These are phyloP conservation scores for Lyophyllum atratum DNA, from an alignment of 768 basidiomycete genomes.

Conservation along the genomic window DNA sequence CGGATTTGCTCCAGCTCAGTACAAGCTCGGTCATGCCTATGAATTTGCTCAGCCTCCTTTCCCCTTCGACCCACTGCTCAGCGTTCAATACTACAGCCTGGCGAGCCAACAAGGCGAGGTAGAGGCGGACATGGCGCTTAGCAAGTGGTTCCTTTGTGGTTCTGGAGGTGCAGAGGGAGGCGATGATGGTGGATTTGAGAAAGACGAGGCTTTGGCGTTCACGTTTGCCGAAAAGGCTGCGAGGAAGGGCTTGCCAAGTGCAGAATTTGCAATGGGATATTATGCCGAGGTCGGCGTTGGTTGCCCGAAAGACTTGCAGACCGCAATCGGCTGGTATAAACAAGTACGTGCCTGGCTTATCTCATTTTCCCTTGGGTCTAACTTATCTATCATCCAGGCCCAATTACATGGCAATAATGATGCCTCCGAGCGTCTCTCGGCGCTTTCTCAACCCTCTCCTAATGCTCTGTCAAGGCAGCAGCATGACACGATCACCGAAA, in stretches of 20 bases:
- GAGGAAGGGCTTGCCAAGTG: slow-evolving; percentile 70
- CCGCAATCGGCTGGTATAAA: slow-evolving; percentile 79
- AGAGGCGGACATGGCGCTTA: slow-evolving; percentile 96
- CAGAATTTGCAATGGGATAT: slow-evolving; percentile 96
- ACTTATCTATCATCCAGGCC: slow-evolving; percentile 48
- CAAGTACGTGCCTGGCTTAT: slow-evolving; percentile 29
- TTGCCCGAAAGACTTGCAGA: slow-evolving; percentile 57
- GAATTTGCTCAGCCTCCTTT: slow-evolving; percentile 88
- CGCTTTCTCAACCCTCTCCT: slow-evolving; percentile 62
- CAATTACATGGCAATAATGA: slow-evolving; percentile 79
- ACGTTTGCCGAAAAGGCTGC: slow-evolving; percentile 92
- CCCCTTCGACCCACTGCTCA: slow-evolving; percentile 84
- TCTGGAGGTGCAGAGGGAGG: slow-evolving; percentile 37
- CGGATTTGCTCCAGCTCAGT: slow-evolving; percentile 83
- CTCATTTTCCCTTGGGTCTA: background rate
- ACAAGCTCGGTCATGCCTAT: slow-evolving; percentile 90
- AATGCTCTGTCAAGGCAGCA: slow-evolving; percentile 74
- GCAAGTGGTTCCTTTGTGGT: slow-evolving; percentile 97
- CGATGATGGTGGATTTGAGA: slow-evolving; percentile 68
- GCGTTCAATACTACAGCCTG: slow-evolving; percentile 86
- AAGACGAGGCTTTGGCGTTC: slow-evolving; percentile 83
- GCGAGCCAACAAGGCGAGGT: slow-evolving; percentile 85
- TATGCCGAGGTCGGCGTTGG: slow-evolving; percentile 94
- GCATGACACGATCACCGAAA: slow-evolving; percentile 78
- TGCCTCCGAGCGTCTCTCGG: slow-evolving; percentile 71